Conservation (phyloP, 2,329 filamentous ascomycete genomes). For the Aschersonia sp. region DNA sequence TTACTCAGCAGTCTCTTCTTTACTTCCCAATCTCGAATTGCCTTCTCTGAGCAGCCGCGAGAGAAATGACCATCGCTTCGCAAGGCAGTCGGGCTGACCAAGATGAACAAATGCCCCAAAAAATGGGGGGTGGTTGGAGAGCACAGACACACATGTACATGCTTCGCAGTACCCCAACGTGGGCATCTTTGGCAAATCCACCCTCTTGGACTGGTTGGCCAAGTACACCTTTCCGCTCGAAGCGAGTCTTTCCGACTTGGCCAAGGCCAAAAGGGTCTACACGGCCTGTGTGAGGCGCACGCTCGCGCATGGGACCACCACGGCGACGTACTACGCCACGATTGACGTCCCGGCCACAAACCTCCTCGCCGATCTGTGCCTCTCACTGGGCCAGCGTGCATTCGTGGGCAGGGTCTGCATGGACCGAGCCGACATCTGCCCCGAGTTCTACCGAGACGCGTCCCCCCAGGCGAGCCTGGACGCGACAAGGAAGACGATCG, state of each 20-base stretch:
- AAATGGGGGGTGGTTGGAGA: not conserved
- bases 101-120: too few relatives aligned
- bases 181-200: constrained; percentile 86
- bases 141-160: constrained; percentile 84
- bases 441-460: constrained; percentile 67
- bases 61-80: too few relatives aligned
- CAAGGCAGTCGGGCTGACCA: too few relatives aligned
- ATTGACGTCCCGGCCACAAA: constrained; percentile 81
- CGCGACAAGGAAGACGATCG: constrained; percentile 44
- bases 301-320: constrained; percentile 81
- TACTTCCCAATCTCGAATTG: too few relatives aligned
- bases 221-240: constrained; percentile 94
- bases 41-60: too few relatives aligned
- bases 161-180: constrained; percentile 89
- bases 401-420: constrained; percentile 93
- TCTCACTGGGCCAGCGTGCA: constrained; percentile 68
- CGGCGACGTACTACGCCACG: constrained; percentile 88
- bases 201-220: constrained; percentile 83
- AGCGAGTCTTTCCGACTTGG: constrained; percentile 49
- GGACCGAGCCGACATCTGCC: constrained; percentile 54
- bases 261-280: constrained; percentile 59
- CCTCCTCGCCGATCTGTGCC: constrained; percentile 71
- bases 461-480: constrained; percentile 40
- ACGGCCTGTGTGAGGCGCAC: constrained; percentile 64
- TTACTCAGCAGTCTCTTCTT: too few relatives aligned